phyloP scores from a whole-genome alignment of 2,329 filamentous ascomycete species.

The Aspergillus intermedius region DNA sequence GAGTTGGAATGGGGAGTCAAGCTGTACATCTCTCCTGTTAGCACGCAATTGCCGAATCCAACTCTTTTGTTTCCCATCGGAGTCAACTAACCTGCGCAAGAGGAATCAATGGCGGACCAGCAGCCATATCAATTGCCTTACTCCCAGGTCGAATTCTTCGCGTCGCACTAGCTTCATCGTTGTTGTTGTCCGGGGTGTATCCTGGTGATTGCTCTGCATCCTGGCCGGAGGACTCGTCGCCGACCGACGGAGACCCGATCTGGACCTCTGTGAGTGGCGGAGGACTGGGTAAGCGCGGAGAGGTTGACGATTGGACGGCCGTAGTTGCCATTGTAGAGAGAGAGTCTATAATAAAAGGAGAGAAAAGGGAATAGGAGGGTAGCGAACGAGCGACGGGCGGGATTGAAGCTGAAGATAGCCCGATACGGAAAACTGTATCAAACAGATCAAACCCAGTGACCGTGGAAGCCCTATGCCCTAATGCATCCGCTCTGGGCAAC shows the following conservation, averaged over 20 bases:
- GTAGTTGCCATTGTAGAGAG: conserved; percentile 36
- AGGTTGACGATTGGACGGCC: conserved; percentile 57
- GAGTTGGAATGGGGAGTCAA: conserved; percentile 94
- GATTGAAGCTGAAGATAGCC: not conserved
- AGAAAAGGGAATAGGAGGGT: not conserved
- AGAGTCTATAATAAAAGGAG: not conserved
- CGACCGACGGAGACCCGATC: conserved; percentile 67
- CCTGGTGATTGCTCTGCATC: conserved; percentile 51
- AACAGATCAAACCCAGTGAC: conserved; percentile 14
- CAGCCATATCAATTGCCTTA: conserved; percentile 84
- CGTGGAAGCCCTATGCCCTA: conserved; percentile 31
- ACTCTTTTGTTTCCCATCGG: conserved; percentile 3
- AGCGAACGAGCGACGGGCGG: not conserved
- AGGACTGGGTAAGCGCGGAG: conserved; percentile 87
- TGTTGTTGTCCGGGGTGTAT: conserved; percentile 29
- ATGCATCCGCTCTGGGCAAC: conserved; percentile 5
- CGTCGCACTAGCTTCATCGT: conserved; percentile 65
- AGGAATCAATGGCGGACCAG: conserved; percentile 81
- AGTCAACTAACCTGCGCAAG: conserved; percentile 63
- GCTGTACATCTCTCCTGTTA: conserved; percentile 46
- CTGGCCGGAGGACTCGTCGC: conserved; percentile 51
- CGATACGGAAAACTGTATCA: not conserved
- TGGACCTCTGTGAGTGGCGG: conserved; percentile 94
- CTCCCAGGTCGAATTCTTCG: conserved; percentile 88
- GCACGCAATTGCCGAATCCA: not conserved